phyloP scores from a whole-genome alignment of 1,284 basidiomycete species.

The Rhodotorula sp. region DNA sequence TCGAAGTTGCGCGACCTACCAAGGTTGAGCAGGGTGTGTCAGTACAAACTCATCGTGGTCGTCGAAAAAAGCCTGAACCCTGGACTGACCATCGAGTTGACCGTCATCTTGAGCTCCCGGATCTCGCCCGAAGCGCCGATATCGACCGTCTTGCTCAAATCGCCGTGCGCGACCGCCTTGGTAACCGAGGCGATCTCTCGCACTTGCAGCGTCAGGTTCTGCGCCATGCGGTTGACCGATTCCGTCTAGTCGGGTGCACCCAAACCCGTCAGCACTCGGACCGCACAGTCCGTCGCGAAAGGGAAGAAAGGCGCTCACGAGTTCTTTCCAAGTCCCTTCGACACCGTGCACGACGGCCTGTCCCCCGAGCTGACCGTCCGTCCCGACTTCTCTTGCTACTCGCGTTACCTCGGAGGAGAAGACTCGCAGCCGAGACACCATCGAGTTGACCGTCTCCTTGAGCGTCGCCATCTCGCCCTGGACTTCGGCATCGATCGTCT shows the following conservation, averaged over 20 bases:
- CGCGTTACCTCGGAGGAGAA: slow-evolving; percentile 70
- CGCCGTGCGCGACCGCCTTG: slow-evolving; percentile 93
- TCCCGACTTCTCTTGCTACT: slow-evolving; percentile 73
- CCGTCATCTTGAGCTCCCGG: slow-evolving; percentile 83
- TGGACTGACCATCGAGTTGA: slow-evolving; percentile 81
- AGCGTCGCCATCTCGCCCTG: slow-evolving; percentile 87
- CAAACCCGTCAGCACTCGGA: not conserved
- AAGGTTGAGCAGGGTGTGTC: fast-evolving
- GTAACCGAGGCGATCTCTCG: slow-evolving; percentile 81
- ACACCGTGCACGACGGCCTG: slow-evolving; percentile 89
- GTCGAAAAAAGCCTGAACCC: not conserved
- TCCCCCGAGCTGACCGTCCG: slow-evolving; percentile 86
- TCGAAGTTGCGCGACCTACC: slow-evolving; percentile 71
- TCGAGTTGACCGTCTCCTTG: slow-evolving; percentile 83
- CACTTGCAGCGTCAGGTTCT: slow-evolving; percentile 72
- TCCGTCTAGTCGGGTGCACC: slow-evolving; percentile 19
- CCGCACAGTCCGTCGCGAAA: too few relatives aligned
- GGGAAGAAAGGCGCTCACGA: slow-evolving; percentile 11
- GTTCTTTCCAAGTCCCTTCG: slow-evolving; percentile 76
- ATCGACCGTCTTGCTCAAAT: slow-evolving; percentile 82
- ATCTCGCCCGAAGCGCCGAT: slow-evolving; percentile 98
- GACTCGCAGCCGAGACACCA: slow-evolving; percentile 73
- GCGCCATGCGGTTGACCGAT: slow-evolving; percentile 72
- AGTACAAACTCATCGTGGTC: not conserved
- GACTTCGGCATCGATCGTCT: slow-evolving; percentile 64